A percentile compares a stretch with the other conserved stretches of the same genome.
Conservation (phyloP, 2,329 filamentous ascomycete species). For the Phyllosticta citribraziliensis region DNA sequence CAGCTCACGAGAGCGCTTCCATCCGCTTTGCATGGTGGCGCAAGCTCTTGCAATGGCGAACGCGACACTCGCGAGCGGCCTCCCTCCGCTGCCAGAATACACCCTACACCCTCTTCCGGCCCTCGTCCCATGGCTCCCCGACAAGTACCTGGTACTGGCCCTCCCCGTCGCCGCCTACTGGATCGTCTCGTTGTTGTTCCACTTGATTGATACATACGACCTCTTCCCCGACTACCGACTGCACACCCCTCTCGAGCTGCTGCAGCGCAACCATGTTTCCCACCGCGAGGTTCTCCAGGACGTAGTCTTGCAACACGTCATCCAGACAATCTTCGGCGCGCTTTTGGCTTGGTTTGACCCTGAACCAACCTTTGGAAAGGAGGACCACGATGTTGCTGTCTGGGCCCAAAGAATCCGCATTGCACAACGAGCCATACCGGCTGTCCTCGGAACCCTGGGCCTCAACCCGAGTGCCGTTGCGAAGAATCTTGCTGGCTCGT, state of each 20-base stretch:
- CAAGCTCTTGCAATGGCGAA: constrained; percentile 23
- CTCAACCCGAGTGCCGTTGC: constrained; percentile 67
- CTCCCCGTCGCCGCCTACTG: constrained; percentile 81
- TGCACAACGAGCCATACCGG: constrained; percentile 67
- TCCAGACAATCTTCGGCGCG: constrained; percentile 67
- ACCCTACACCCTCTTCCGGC: constrained; percentile 59
- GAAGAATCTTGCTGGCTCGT: constrained; percentile 59
- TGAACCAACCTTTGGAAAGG: constrained; percentile 62
- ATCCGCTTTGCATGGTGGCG: not conserved
- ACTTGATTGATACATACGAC: constrained; percentile 75
- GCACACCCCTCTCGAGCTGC: constrained; percentile 86
- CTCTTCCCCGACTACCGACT: constrained; percentile 84
- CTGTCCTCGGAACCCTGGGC: constrained; percentile 59
- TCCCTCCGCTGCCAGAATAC: constrained; percentile 83
- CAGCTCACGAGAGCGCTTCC: not conserved
- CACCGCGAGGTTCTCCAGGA: constrained; percentile 81
- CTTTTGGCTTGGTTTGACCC: constrained; percentile 63
- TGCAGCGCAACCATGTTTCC: constrained; percentile 76
- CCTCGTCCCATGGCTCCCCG: constrained; percentile 67
- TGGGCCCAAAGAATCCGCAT: constrained; percentile 79
- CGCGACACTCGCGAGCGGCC: constrained; percentile 46
- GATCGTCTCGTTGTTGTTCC: constrained; percentile 75
- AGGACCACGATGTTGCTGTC: constrained; percentile 77
- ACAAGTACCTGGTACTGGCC: constrained; percentile 67
- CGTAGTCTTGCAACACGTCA: constrained; percentile 82